A percentile compares a stretch with the other conserved stretches of the same genome.
Evolutionary conservation across 371 early-diverging fungal species (phyloP).

Genomic region (Saksenaea oblongispora): DNA sequence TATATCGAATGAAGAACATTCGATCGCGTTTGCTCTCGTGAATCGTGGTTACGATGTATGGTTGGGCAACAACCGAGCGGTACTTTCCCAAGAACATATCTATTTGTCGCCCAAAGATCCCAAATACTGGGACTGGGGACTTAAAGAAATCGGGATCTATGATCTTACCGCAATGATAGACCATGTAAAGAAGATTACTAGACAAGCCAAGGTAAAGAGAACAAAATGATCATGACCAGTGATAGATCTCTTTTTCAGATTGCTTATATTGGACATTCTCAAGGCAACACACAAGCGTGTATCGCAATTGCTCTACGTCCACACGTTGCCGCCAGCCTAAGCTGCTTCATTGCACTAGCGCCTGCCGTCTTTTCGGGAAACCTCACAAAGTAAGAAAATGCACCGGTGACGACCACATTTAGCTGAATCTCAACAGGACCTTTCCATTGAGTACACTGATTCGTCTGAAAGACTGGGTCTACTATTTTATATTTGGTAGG

Average conservation of each 20-base stretch:
- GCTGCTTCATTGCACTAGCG: slow-evolving; percentile 57
- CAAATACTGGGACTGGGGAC: slow-evolving; percentile 58
- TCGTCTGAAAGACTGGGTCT: slow-evolving; percentile 24
- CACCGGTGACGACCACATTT: neutral
- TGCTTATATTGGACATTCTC: slow-evolving; percentile 60
- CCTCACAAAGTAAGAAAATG: slow-evolving; percentile 33
- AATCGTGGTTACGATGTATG: slow-evolving; percentile 59
- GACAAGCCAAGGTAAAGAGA: slow-evolving; percentile 29
- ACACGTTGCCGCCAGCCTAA: slow-evolving; percentile 37
- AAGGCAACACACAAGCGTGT: slow-evolving; percentile 63
- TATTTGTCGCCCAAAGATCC: slow-evolving; percentile 32
- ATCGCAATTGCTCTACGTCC: slow-evolving; percentile 47
- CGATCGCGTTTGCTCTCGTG: slow-evolving; percentile 53
- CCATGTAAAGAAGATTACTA: slow-evolving; percentile 29
- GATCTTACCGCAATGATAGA: slow-evolving; percentile 53
- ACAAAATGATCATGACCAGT: neutral
- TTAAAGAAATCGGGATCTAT: slow-evolving; percentile 53
- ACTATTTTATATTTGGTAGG: slow-evolving; percentile 37
- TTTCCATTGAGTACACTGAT: slow-evolving; percentile 34
- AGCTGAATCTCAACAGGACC: slow-evolving; percentile 12
- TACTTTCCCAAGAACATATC: slow-evolving; percentile 24
- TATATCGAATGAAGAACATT: slow-evolving; percentile 49
- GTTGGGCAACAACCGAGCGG: slow-evolving; percentile 50
- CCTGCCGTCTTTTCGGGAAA: slow-evolving; percentile 58
- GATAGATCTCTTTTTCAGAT: slow-evolving; percentile 22